A percentile compares a stretch with the other conserved stretches of the same genome.
Evolutionary conservation across 2,329 filamentous ascomycete species (phyloP).

Genomic region (Neofusicoccum parvum): DNA sequence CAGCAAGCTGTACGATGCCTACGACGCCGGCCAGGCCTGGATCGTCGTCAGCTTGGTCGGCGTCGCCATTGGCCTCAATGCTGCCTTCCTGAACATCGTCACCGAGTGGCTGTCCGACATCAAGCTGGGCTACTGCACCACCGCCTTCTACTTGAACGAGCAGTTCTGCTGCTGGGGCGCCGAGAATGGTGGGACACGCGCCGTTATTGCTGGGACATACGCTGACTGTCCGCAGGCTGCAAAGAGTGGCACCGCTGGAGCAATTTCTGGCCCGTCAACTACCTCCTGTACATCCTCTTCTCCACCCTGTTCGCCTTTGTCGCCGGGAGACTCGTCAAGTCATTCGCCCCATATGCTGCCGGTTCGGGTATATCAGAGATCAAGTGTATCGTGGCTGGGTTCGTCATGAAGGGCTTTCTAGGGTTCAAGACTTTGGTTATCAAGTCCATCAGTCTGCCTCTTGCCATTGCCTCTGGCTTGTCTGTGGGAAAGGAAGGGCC

Average conservation of each 20-base stretch:
- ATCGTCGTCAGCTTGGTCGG: conserved; percentile 95
- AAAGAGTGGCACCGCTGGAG: conserved; percentile 90
- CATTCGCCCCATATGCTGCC: conserved; percentile 92
- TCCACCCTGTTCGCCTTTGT: conserved; percentile 81
- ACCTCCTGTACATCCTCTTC: conserved; percentile 84
- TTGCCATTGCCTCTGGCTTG: conserved; percentile 90
- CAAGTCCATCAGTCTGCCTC: conserved; percentile 86
- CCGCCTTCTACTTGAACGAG: conserved; percentile 95
- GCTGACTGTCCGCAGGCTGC: conserved; percentile 60
- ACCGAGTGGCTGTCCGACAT: conserved; percentile 97
- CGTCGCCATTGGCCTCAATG: conserved; percentile 88
- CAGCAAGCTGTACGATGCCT: conserved; percentile 78
- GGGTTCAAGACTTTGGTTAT: conserved; percentile 89
- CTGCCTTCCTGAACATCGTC: conserved; percentile 89
- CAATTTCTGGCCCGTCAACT: conserved; percentile 75
- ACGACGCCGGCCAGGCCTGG: conserved; percentile 97
- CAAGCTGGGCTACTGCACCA: conserved; percentile 93
- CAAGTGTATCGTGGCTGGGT: conserved; percentile 98
- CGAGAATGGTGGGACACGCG: conserved; percentile 65
- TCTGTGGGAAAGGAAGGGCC: conserved; percentile 97
- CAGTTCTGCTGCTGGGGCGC: conserved; percentile 98
- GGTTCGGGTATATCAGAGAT: conserved; percentile 98
- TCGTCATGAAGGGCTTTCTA: conserved; percentile 98
- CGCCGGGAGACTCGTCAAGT: conserved; percentile 81
- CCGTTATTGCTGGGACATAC: too few species aligned